These are phyloP conservation scores for Torulaspora globosa DNA, from an alignment of 1,139 yeast genomes.

Conservation along the genomic window DNA sequence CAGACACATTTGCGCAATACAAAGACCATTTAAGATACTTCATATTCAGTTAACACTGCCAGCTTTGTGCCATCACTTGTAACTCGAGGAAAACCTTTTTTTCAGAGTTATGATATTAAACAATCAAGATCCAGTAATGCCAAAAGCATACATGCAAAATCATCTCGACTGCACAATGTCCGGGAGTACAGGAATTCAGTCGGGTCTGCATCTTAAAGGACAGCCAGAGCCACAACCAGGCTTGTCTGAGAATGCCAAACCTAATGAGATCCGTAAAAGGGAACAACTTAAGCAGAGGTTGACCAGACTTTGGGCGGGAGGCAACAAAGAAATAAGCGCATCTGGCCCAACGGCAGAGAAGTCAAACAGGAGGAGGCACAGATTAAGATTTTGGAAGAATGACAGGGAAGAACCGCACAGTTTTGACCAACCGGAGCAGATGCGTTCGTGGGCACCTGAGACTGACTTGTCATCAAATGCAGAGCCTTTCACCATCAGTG, in stretches of 20 bases:
- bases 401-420: background rate
- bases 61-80: no score
- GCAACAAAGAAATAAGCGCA: background rate
- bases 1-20: background rate
- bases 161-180: background rate
- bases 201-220: no score
- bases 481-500: background rate
- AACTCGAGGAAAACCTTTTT: no score
- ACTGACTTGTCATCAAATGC: background rate
- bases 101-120: no score
- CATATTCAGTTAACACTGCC: no score
- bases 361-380: background rate
- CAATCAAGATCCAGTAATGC: background rate
- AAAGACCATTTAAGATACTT: background rate
- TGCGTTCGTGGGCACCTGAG: background rate
- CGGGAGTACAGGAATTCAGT: background rate
- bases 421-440: background rate
- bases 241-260: background rate
- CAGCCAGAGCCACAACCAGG: background rate
- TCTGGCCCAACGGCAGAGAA: background rate
- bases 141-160: conserved; percentile 1
- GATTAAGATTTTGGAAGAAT: conserved; percentile 3
- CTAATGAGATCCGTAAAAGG: background rate
- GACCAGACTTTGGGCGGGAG: background rate
- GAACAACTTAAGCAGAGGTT: background rate